Evolutionary conservation across 2,329 filamentous ascomycete species (phyloP), one percentile per base, ranked within the genome.

Genomic region (Talaromyces marneffei): DNA sequence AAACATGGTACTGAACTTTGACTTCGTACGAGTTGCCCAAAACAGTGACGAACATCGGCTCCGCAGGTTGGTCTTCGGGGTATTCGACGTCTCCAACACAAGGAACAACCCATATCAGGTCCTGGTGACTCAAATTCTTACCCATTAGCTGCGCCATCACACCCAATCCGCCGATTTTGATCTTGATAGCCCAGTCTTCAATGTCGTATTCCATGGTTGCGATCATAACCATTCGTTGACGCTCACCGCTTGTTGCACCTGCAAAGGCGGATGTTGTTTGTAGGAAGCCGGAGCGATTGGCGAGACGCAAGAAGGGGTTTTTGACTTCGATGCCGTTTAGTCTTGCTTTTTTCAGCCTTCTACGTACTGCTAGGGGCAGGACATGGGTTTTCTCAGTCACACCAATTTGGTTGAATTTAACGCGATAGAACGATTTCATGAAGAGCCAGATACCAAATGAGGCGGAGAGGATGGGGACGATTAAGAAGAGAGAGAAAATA

Each of bases 171-270:
- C 86, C 86, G 52, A 89, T 89, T 74, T 89, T 89, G 74, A 89
- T 85, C 72, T 87, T 88, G 74, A 89, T 86, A 3, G 74, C 79
- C 84, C 86, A 88, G 69, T 89, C 86, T 60, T 86, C 84, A 63
- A 89, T 88, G 64, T 88, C 85, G 72, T 89, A 89, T 71, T 89
- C 86, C 84, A 89, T 87, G 6, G 86, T 88, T 12, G 85, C 86
- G 58, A 89, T 87, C 23, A 89, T 78, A 2, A 87, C 82, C 33
- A 81, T 87, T n/a, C 83, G 77, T 48, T 77, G 63, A 37, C 66
- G 69, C 20, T 77, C 55, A 2, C 61, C 55, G 5, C 44, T 71
- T n/a, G 66, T 65, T 42, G 68, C 70, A 35, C 65, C 66, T 31
- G 68, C 70, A 55, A 75, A 72, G 1, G 70, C 71, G 23, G 74